phyloP scores from a whole-genome alignment of 1,139 yeast species.

The Taphrina sp. region DNA sequence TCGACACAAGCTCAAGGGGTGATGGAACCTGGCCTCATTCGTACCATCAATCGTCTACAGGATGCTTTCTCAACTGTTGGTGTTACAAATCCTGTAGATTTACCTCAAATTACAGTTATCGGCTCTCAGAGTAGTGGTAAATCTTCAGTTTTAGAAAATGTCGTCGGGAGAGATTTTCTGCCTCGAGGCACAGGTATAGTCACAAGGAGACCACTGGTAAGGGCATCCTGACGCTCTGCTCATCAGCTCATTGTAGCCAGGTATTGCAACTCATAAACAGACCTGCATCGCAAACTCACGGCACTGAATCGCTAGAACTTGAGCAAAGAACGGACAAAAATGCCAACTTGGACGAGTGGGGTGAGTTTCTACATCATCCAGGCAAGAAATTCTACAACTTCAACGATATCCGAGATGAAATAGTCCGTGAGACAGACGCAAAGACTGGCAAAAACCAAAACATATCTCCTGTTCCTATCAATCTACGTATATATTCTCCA shows the following conservation, averaged over 20 bases:
- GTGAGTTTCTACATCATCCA: conserved; percentile 92
- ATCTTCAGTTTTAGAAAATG: conserved; percentile 87
- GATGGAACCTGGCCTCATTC: conserved; percentile 88
- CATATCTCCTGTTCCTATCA: conserved; percentile 87
- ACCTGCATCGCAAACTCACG: conserved; percentile 36
- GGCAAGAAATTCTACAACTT: conserved; percentile 83
- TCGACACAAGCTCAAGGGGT: conserved; percentile 29
- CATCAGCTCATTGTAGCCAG: no score
- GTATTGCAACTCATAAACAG: conserved; percentile 41
- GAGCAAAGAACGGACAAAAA: conserved; percentile 47
- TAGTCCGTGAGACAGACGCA: conserved; percentile 88
- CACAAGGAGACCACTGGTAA: conserved; percentile 83
- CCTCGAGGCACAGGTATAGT: conserved; percentile 89
- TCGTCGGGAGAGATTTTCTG: conserved; percentile 90
- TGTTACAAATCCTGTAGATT: conserved; percentile 54
- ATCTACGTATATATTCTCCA: conserved; percentile 91
- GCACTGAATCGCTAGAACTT: conserved; percentile 37
- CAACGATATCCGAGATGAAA: conserved; percentile 86
- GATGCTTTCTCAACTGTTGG: conserved; percentile 93
- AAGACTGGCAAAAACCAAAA: conserved; percentile 92
- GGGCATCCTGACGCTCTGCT: no score
- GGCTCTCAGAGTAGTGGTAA: conserved; percentile 96
- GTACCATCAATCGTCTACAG: conserved; percentile 88
- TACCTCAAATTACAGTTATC: conserved; percentile 94
- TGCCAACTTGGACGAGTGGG: conserved; percentile 93